Evolutionary conservation across 2,329 filamentous ascomycete genomes (phyloP).

Genomic region (Diaporthe vexans): DNA sequence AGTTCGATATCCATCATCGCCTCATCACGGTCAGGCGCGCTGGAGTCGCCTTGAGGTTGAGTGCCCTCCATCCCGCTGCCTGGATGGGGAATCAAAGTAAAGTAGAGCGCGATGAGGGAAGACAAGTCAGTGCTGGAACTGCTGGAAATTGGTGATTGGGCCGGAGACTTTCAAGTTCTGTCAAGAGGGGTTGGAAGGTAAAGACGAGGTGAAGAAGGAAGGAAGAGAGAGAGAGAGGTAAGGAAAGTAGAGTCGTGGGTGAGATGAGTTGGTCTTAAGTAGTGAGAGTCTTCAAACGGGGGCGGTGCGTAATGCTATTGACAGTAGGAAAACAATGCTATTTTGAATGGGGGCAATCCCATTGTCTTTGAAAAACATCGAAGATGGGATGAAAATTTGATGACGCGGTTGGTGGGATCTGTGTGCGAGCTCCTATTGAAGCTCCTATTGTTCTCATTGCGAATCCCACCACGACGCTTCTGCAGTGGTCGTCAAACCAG

Average conservation of each 20-base stretch:
- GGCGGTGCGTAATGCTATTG: neutral
- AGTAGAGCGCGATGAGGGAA: too few relatives aligned
- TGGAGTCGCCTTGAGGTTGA: neutral
- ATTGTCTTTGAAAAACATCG: neutral
- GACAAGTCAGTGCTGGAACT: neutral
- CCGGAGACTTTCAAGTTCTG: neutral
- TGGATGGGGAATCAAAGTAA: neutral
- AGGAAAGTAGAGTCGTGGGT: neutral
- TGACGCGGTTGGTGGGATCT: neutral
- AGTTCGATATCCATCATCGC: neutral
- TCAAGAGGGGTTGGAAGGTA: neutral
- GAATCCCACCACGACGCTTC: neutral
- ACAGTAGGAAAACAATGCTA: constrained; percentile 9
- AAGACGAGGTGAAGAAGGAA: neutral
- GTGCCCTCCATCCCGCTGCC: constrained; percentile 13
- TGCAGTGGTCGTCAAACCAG: neutral
- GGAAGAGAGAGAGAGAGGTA: too few relatives aligned
- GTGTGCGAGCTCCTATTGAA: neutral
- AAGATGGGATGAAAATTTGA: constrained; percentile 15
- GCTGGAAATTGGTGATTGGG: neutral
- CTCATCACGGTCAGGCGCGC: neutral
- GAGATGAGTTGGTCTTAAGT: neutral
- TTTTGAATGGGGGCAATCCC: neutral
- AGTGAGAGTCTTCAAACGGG: neutral
- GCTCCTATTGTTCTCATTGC: neutral